Evolutionary conservation across 176 grass and related monocot species (phyloP).

Genomic region (Phoenix roebelenii): DNA sequence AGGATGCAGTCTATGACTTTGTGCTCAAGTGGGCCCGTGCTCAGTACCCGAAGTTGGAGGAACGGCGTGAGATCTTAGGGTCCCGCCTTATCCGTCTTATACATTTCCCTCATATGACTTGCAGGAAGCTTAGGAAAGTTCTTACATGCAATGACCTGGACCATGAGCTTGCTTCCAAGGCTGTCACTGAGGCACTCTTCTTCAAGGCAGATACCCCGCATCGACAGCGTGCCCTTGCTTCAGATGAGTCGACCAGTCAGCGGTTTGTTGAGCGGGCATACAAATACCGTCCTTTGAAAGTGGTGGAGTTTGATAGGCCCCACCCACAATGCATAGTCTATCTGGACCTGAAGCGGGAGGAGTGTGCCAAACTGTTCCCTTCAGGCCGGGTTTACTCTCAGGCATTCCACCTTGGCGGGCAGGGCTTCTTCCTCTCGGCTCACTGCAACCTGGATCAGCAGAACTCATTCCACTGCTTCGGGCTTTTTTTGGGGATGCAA

Average conservation of each 20-base stretch:
- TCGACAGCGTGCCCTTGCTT: slow-evolving; percentile 37
- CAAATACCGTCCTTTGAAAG: slow-evolving; percentile 70
- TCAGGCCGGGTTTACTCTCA: slow-evolving; percentile 54
- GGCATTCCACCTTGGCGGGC: slow-evolving; percentile 62
- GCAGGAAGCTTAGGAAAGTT: slow-evolving; percentile 59
- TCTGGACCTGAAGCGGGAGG: slow-evolving; percentile 68
- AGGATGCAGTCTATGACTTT: slow-evolving; percentile 65
- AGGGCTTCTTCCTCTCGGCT: slow-evolving; percentile 63
- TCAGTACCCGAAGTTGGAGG: slow-evolving; percentile 48
- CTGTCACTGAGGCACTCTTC: slow-evolving; percentile 54
- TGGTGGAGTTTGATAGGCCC: slow-evolving; percentile 65
- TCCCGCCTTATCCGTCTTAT: slow-evolving; percentile 46
- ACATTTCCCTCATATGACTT: slow-evolving; percentile 67
- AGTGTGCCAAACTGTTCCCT: slow-evolving; percentile 51
- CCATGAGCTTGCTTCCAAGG: slow-evolving; percentile 47
- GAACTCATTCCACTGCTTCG: slow-evolving; percentile 46
- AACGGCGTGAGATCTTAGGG: slow-evolving; percentile 56
- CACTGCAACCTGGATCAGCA: slow-evolving; percentile 53
- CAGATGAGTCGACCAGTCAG: slow-evolving; percentile 26
- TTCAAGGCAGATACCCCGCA: slow-evolving; percentile 60
- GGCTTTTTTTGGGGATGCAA: slow-evolving; percentile 87
- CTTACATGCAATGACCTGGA: slow-evolving; percentile 51
- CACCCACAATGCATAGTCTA: slow-evolving; percentile 66
- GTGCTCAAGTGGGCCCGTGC: slow-evolving; percentile 53
- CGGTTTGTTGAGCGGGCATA: slow-evolving; percentile 43